Evolutionary conservation across 352 stramenopile species (phyloP).

Genomic region (Globisporangium ultimum): DNA sequence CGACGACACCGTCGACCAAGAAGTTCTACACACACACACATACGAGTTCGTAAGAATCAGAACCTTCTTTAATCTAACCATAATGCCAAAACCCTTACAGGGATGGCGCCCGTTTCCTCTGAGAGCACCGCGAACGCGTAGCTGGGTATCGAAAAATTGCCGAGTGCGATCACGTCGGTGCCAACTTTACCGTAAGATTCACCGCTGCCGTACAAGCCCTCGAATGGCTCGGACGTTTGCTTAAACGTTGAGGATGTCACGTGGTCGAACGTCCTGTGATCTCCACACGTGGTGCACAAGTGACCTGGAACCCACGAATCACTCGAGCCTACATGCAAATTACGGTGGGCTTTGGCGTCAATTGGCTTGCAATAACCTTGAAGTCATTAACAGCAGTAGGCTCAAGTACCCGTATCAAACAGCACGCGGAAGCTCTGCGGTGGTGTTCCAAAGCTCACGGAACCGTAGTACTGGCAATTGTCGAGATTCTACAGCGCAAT

Average conservation of each 20-base stretch:
- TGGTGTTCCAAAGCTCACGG: slow-evolving; percentile 25
- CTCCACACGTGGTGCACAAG: slow-evolving; percentile 52
- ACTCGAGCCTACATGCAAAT: slow-evolving; percentile 21
- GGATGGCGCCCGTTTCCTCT: slow-evolving; percentile 47
- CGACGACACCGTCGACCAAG: slow-evolving; percentile 50
- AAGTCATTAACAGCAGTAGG: too few relatives aligned
- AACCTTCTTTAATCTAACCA: not conserved
- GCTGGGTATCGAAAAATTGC: slow-evolving; percentile 23
- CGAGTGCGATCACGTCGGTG: slow-evolving; percentile 30
- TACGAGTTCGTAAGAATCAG: not conserved
- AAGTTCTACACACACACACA: slow-evolving; percentile 21
- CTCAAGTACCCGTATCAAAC: slow-evolving; percentile 22
- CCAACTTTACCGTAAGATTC: slow-evolving; percentile 34
- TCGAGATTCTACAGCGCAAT: slow-evolving; percentile 23
- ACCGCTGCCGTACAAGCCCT: slow-evolving; percentile 51
- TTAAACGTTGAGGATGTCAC: slow-evolving; percentile 28
- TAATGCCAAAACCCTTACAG: slow-evolving; percentile 13
- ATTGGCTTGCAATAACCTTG: too few relatives aligned
- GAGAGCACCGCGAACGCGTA: slow-evolving; percentile 40
- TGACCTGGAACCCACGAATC: slow-evolving; percentile 30
- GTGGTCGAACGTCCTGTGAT: slow-evolving; percentile 38
- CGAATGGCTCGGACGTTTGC: slow-evolving; percentile 20
- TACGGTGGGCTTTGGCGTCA: too few relatives aligned
- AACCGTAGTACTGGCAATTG: slow-evolving; percentile 26
- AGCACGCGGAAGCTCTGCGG: slow-evolving; percentile 32